phyloP scores from a whole-genome alignment of 1,284 basidiomycete genomes.

The Gomphus sp. region DNA sequence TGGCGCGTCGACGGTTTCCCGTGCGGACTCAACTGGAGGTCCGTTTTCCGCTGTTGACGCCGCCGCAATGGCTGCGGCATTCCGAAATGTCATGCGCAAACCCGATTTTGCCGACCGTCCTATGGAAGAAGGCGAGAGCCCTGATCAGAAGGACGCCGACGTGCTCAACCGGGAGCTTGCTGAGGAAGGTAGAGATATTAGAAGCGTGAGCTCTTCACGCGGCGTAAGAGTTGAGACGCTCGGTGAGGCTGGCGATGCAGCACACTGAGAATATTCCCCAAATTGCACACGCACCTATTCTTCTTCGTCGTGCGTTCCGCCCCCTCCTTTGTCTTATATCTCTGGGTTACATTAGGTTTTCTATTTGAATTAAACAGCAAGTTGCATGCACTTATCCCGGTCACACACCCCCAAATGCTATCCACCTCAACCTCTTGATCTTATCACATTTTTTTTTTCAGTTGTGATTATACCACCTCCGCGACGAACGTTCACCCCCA shows the following conservation, averaged over 20 bases:
- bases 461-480: not conserved
- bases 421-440: not conserved
- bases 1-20: conserved; percentile 59
- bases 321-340: not conserved
- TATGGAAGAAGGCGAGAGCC: conserved; percentile 60
- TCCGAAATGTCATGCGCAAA: conserved; percentile 73
- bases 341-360: not conserved
- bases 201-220: conserved; percentile 68
- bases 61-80: conserved; percentile 82
- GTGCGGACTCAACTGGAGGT: conserved; percentile 22
- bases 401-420: not conserved
- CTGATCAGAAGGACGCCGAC: conserved; percentile 28
- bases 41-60: conserved; percentile 73
- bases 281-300: not conserved
- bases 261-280: conserved; percentile 20
- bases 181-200: conserved; percentile 73
- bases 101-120: conserved; percentile 65
- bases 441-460: not conserved
- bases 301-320: not conserved
- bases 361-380: not conserved
- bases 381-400: not conserved
- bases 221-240: conserved; percentile 68
- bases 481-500: not conserved
- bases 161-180: conserved; percentile 62
- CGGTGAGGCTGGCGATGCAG: conserved; percentile 46